Base-by-base conservation (phyloP, 2,329 filamentous ascomycete genomes). In the Botrytis porri region DNA sequence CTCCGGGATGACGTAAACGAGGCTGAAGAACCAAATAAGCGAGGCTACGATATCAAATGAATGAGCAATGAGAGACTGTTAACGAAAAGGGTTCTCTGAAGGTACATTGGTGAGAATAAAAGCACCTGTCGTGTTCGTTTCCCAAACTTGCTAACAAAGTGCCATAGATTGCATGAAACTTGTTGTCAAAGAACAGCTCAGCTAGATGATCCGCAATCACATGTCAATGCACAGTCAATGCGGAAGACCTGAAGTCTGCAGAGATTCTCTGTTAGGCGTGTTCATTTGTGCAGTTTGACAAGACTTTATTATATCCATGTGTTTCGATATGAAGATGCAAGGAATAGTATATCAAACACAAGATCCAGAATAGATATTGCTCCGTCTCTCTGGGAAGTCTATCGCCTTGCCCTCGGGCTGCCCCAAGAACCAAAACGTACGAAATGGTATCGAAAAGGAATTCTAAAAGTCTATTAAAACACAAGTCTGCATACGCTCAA, bases 131-230 rank as follows among this genome's bases (percentile, higher is more conserved):
- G 41, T 70, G 32, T 39, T 64, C 32, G 37, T 39, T 39, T 51
- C 7, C 48, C 5, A 29, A 39, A 41, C 35, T 54, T 54, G 18
- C 63, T n/a, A 54, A 29, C 16, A 54, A 51, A 20, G 51, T 66
- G n/a, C 51, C 16, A 57, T 57, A 57, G 51, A 57, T 57, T 57
- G 70, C 48, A 59, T 45, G 70, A 69, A 61, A 69, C 70, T 29
- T 61, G 32, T 51, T 69, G 54, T 62, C 32, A 60, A 48, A 69
- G 25, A 48, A 69, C 54, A 69, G 51, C 18, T 72, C 60, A 65
- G n/a, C 43, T 63, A 63, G 54, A 67, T 43, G 70, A 61, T 60
- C 63, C 70, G 69, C 63, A 72, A 12, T 72, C 70, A 69, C 63
- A 72, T 72, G 63, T 69, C 35, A 45, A 25, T 57, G 60, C 60